Evolutionary conservation across 2,329 filamentous ascomycete species (phyloP).

Genomic region (Onygenales sp.): DNA sequence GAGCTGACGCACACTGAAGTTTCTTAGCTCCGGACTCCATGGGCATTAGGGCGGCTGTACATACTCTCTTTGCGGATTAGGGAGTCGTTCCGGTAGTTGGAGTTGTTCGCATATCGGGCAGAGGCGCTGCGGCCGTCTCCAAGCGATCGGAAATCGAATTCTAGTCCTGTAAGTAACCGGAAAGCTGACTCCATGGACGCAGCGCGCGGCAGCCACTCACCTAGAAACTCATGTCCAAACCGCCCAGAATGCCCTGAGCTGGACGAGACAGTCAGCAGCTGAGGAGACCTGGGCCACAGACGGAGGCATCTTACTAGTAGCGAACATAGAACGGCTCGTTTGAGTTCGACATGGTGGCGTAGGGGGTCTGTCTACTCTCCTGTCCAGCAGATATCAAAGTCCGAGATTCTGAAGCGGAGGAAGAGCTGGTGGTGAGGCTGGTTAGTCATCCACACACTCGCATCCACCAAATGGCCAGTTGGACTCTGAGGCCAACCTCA

Average conservation of each 20-base stretch:
- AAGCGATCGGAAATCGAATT: conserved; percentile 91
- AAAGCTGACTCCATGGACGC: conserved; percentile 4
- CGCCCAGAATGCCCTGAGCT: conserved; percentile 96
- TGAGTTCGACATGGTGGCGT: conserved; percentile 21
- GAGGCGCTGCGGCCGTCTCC: conserved; percentile 89
- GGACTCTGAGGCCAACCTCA: conserved; percentile 18
- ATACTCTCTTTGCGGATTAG: conserved; percentile 98
- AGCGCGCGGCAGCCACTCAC: conserved; percentile 40
- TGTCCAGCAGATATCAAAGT: neutral
- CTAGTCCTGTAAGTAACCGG: conserved; percentile 39
- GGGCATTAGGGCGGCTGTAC: conserved; percentile 25
- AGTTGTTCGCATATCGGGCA: conserved; percentile 97
- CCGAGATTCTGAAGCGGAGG: conserved; percentile 1
- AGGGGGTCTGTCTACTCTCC: neutral
- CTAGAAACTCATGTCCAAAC: conserved; percentile 96
- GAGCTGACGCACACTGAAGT: conserved; percentile 86
- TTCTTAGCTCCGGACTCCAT: conserved; percentile 12
- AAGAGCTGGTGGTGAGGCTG: conserved; percentile 18
- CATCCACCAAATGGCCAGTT: conserved; percentile 32
- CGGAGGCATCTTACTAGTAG: conserved; percentile 68
- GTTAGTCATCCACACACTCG: conserved; percentile 39
- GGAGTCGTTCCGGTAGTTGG: conserved; percentile 97
- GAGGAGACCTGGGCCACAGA: conserved; percentile 25
- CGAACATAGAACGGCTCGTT: conserved; percentile 88
- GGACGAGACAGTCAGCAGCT: conserved; percentile 31